Conservation (phyloP, 805 yeast genomes). For the Kodamaea nitidulidarum region DNA sequence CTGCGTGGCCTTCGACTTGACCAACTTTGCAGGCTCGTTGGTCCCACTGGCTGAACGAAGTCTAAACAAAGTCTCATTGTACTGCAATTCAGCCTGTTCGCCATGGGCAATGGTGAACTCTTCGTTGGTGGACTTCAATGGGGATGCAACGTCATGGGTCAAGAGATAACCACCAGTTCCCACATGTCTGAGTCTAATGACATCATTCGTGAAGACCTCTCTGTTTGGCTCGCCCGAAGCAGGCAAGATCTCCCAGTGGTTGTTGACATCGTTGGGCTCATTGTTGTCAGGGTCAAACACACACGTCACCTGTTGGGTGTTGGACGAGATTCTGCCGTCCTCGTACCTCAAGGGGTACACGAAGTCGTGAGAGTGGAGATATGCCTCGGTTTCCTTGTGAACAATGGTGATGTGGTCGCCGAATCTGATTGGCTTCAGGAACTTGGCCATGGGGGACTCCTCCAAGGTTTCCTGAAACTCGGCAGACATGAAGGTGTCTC, state of each 20-base stretch:
- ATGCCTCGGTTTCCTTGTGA: slow-evolving; percentile 75
- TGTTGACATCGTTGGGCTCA: slow-evolving; percentile 50
- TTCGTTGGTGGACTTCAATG: slow-evolving; percentile 85
- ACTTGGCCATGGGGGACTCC: slow-evolving; percentile 73
- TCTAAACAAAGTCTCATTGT: slow-evolving; percentile 74
- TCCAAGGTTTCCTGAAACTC: slow-evolving; percentile 90
- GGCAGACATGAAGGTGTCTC: slow-evolving; percentile 91
- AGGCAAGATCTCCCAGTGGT: slow-evolving; percentile 86
- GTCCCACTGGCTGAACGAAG: slow-evolving; percentile 44
- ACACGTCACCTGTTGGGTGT: slow-evolving; percentile 92
- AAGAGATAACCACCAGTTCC: slow-evolving; percentile 74
- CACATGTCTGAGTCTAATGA: slow-evolving; percentile 75
- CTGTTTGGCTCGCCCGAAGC: slow-evolving; percentile 17
- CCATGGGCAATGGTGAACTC: slow-evolving; percentile 75
- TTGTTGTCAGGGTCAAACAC: slow-evolving; percentile 35
- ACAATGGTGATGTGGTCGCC: slow-evolving; percentile 72
- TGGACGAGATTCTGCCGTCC: slow-evolving; percentile 92
- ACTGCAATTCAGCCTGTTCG: slow-evolving; percentile 49
- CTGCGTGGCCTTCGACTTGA: slow-evolving; percentile 67
- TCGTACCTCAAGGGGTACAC: slow-evolving; percentile 88
- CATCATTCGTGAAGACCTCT: slow-evolving; percentile 61
- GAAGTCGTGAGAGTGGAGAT: slow-evolving; percentile 76
- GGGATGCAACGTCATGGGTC: slow-evolving; percentile 96
- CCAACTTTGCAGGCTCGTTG: slow-evolving; percentile 43
- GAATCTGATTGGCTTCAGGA: slow-evolving; percentile 68